Percentiles rank a stretch among this genome's conserved stretches.
Conservation (phyloP, 257 asterid species). For the Sherardia arvensis region DNA sequence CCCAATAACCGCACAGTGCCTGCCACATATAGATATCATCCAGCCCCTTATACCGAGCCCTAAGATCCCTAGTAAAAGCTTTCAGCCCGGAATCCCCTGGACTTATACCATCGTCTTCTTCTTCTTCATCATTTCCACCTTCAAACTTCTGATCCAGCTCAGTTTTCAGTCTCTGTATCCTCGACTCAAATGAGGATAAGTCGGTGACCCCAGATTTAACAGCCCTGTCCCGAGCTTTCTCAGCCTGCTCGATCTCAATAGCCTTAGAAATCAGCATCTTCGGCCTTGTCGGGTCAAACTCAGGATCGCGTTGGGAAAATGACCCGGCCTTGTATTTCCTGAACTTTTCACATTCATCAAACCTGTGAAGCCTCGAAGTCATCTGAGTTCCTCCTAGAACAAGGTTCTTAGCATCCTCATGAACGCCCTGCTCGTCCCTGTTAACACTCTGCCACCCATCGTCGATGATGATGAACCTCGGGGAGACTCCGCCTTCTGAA, state of each 20-base stretch:
- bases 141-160: slow-evolving; percentile 44
- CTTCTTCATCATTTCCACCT: slow-evolving; percentile 19
- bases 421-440: slow-evolving; percentile 32
- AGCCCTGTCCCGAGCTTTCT: slow-evolving; percentile 52
- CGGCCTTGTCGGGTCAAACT: slow-evolving; percentile 50
- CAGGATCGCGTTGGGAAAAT: slow-evolving; percentile 14
- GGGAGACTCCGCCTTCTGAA: slow-evolving; percentile 43
- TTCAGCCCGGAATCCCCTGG: slow-evolving; percentile 21
- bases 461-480: slow-evolving; percentile 57
- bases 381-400: slow-evolving; percentile 60
- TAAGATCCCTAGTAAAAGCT: slow-evolving; percentile 43
- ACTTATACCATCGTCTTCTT: slow-evolving; percentile 2
- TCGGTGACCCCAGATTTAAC: slow-evolving; percentile 29
- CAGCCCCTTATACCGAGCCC: slow-evolving; percentile 37
- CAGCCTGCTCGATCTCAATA: slow-evolving; percentile 58
- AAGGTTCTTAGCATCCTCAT: slow-evolving; percentile 45
- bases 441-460: slow-evolving; percentile 78
- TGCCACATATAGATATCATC: slow-evolving; percentile 75
- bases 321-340: slow-evolving; percentile 41
- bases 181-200: slow-evolving; percentile 23
- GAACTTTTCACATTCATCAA: slow-evolving; percentile 59
- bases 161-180: slow-evolving; percentile 20
- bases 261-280: slow-evolving; percentile 58
- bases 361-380: slow-evolving; percentile 61
- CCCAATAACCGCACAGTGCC: slow-evolving; percentile 74